Evolutionary conservation across 495 filamentous ascomycete genomes (phyloP).

Genomic region (Podospora sp.): DNA sequence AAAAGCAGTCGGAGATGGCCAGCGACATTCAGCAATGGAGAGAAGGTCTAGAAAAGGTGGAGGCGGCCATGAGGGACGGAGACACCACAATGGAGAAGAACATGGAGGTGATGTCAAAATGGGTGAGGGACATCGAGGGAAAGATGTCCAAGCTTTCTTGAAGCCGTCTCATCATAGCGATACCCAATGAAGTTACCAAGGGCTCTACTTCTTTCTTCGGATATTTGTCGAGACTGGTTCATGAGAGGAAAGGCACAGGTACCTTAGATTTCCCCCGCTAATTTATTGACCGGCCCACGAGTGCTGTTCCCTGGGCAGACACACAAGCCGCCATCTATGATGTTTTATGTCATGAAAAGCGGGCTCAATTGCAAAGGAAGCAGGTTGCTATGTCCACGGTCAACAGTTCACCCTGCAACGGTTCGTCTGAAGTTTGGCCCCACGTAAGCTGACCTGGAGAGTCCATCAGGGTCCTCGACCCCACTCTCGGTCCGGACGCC

Average conservation of each 20-base stretch:
- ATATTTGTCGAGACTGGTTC: background rate
- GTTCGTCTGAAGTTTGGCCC: background rate
- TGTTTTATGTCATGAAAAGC: too few relatives aligned
- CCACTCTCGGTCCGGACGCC: background rate
- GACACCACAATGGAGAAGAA: slow-evolving; percentile 74
- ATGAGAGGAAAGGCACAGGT: background rate
- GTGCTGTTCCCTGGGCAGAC: too few relatives aligned
- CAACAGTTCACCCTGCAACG: too few relatives aligned
- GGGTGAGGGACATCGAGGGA: slow-evolving; percentile 86
- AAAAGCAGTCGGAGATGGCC: slow-evolving; percentile 78
- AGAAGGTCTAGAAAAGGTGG: slow-evolving; percentile 77
- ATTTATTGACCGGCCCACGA: too few relatives aligned
- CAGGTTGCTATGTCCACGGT: too few relatives aligned
- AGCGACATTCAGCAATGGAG: slow-evolving; percentile 84
- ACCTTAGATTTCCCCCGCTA: too few relatives aligned
- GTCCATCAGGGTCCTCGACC: slow-evolving; percentile 8
- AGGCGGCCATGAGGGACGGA: slow-evolving; percentile 68
- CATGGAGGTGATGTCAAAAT: slow-evolving; percentile 76
- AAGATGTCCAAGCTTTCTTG: slow-evolving; percentile 62
- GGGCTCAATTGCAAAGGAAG: too few relatives aligned
- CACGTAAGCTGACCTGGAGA: background rate
- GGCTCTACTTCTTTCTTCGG: background rate
- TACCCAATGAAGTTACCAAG: slow-evolving; percentile 27
- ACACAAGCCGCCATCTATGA: too few relatives aligned
- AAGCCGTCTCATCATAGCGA: slow-evolving; percentile 30